Percentiles rank a stretch among this genome's conserved stretches.
Conservation (phyloP, 129 eudicot genomes). For the Artemisia tridentata region DNA sequence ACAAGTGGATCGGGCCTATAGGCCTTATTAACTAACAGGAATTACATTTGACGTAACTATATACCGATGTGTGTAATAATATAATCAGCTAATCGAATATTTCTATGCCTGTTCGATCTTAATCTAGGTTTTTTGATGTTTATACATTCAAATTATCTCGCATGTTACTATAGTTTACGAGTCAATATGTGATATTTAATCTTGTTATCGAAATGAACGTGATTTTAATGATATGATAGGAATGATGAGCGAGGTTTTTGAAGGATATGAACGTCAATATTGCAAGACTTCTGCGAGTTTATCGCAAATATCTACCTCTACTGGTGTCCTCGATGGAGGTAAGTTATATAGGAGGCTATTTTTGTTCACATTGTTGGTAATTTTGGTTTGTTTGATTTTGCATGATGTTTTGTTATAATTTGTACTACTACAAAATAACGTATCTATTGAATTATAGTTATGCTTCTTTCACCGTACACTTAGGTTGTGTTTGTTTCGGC, state of each 20-base stretch:
- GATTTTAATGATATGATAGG: neutral
- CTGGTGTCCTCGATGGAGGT: conserved; percentile 58
- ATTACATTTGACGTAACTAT: too few relatives aligned
- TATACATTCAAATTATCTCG: too few relatives aligned
- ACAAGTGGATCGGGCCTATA: too few relatives aligned
- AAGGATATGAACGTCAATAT: conserved; percentile 70
- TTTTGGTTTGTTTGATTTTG: neutral
- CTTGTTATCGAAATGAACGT: too few relatives aligned
- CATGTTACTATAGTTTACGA: too few relatives aligned
- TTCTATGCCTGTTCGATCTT: too few relatives aligned
- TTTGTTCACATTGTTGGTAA: neutral
- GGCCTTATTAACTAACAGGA: too few relatives aligned
- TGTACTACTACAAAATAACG: neutral
- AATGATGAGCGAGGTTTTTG: conserved; percentile 65
- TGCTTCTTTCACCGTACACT: neutral
- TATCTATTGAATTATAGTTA: neutral
- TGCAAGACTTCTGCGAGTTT: conserved; percentile 65
- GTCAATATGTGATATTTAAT: too few relatives aligned
- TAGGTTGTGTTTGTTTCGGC: too few relatives aligned
- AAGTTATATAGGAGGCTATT: neutral
- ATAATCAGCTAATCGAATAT: too few relatives aligned
- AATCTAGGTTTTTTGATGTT: too few relatives aligned
- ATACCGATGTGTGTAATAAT: too few relatives aligned
- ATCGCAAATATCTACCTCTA: conserved; percentile 40
- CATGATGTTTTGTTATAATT: neutral